Evolutionary conservation across 192 early-diverging fungal genomes (phyloP).

Genomic region (Coemansia sp.): DNA sequence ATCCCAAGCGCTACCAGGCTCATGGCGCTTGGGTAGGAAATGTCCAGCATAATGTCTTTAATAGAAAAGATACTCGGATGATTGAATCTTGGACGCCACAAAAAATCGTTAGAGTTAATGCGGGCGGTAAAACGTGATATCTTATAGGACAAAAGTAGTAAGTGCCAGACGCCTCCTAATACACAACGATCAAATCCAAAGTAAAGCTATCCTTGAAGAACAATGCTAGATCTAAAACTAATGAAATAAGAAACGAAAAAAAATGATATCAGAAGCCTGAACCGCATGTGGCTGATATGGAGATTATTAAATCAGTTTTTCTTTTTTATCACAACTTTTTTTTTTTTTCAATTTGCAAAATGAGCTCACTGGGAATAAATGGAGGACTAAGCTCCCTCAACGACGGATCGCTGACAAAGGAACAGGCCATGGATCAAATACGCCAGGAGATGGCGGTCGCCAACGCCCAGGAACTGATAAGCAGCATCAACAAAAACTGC

Average conservation of each 20-base stretch:
- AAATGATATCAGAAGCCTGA: too few relatives aligned
- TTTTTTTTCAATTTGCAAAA: constrained; percentile 7
- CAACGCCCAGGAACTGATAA: constrained; percentile 80
- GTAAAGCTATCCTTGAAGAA: too few relatives aligned
- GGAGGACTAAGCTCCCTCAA: neutral
- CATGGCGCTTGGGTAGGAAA: constrained; percentile 20
- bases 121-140: too few relatives aligned
- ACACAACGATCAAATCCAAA: too few relatives aligned
- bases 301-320: neutral
- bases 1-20: constrained; percentile 22
- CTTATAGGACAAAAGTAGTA: too few relatives aligned
- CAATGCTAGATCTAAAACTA: too few relatives aligned
- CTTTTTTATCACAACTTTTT: neutral
- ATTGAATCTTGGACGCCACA: too few relatives aligned
- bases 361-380: constrained; percentile 11
- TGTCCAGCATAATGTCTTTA: constrained; percentile 15
- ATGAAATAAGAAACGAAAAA: too few relatives aligned
- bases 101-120: too few relatives aligned
- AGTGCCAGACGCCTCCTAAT: too few relatives aligned
- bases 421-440: constrained; percentile 76
- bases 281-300: too few relatives aligned
- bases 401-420: constrained; percentile 50
- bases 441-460: constrained; percentile 79
- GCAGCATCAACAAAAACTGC: constrained; percentile 88
- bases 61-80: neutral